Evolutionary conservation across 2,329 filamentous ascomycete genomes (phyloP), one percentile per base, ranked within the genome.

Genomic region (Gaeumannomyces sp.): DNA sequence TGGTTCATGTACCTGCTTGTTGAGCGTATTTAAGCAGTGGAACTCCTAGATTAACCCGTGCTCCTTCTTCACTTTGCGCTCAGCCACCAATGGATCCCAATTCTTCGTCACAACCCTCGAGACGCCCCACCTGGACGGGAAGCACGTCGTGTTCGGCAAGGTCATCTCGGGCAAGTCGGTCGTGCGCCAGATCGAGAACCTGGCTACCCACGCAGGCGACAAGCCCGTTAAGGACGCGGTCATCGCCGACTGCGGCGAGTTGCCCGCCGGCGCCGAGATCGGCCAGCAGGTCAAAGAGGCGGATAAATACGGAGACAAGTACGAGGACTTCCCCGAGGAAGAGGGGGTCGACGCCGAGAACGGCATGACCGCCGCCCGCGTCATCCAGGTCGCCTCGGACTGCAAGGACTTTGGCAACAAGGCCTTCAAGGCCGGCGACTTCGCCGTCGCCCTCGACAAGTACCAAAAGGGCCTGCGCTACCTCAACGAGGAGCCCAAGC

Each of bases 51-150:
- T 7, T 53, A 53, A 53, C 45, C 7, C 16, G 38, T 5, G 7
- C 7, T 10, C 4, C 6, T 25, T 53, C 45, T 53, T 53, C 60
- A 70, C 35, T 60, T 64, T 8, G 4, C 14, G 28, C 35, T 25
- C 69, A 91, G 89, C 89, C 72, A 97, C 95, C 76, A 99, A 99
- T 76, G 95, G 95, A 73, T 96, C 91, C 62, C 95, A 99, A 74
- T 99, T 99, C 85, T 99, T 99, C 85, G 83, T 98, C 72, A 99
- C 95, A 61, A 98, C 95, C 22, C 92, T 97, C 35, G 84, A 89
- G n/a, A 98, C 95, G 19, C 93, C 93, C 61, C 95, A 98, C 76
- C 86, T 98, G 56, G 93, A 99, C 76, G 87, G 87, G 75, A 99
- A 99, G 83, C 70, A 99, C 79, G 95, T 98, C 60, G 93, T 99